Percentiles rank a stretch among this genome's conserved stretches.
phyloP scores from a whole-genome alignment of 768 basidiomycete genomes.

The Lactifluus piperatus region DNA sequence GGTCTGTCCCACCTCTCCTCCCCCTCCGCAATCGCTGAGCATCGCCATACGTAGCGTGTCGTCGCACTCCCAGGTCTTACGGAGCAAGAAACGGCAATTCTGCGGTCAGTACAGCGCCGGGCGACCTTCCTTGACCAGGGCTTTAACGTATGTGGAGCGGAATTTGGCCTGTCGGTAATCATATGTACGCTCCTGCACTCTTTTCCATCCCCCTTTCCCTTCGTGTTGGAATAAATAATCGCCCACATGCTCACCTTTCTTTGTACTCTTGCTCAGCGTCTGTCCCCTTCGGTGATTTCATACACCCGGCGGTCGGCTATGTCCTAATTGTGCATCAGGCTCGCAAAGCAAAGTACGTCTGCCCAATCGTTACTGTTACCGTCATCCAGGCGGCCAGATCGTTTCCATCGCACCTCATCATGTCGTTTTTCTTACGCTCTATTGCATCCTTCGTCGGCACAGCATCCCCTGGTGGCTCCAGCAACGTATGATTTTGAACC shows the following conservation, averaged over 20 bases:
- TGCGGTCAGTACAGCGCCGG: slow-evolving; percentile 64
- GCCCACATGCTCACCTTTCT: not conserved
- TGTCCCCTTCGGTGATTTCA: slow-evolving; percentile 62
- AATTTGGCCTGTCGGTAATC: slow-evolving; percentile 82
- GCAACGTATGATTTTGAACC: slow-evolving; percentile 68
- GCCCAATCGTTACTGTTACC: not conserved
- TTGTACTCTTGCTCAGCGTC: slow-evolving; percentile 28
- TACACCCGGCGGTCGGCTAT: slow-evolving; percentile 61
- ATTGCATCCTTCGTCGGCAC: not conserved
- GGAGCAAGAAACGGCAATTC: slow-evolving; percentile 60
- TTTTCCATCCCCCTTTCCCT: not conserved
- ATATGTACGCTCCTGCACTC: slow-evolving; percentile 34
- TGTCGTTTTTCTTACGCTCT: not conserved
- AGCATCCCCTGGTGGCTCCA: slow-evolving; percentile 55
- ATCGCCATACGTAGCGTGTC: slow-evolving; percentile 39
- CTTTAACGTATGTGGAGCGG: slow-evolving; percentile 68
- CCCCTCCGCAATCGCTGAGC: not conserved
- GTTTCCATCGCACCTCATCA: not conserved
- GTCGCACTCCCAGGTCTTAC: slow-evolving; percentile 65
- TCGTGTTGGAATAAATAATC: not conserved
- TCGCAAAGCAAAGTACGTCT: slow-evolving; percentile 54
- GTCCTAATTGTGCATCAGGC: slow-evolving; percentile 69
- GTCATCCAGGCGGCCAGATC: not conserved
- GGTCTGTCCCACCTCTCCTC: slow-evolving; percentile 32
- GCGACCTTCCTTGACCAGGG: slow-evolving; percentile 87